Percentiles rank a stretch among this genome's conserved stretches.
Conservation (phyloP, 306 rosid genomes). For the Oxytropis ochrocephala region DNA sequence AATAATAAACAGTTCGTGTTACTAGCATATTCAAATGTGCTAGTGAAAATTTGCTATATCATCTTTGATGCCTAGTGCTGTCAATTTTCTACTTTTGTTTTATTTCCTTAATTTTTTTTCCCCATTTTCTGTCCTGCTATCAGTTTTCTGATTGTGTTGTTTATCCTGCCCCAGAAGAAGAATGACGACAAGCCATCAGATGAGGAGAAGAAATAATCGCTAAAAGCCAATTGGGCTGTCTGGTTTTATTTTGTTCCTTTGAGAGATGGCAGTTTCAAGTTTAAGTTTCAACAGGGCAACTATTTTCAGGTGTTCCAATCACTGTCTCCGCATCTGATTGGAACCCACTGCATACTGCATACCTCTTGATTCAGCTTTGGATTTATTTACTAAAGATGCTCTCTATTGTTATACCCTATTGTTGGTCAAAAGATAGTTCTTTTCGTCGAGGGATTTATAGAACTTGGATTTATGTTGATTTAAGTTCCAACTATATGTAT, state of each 20-base stretch:
- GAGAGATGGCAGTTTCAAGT: neutral
- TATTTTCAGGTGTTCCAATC: slow-evolving; percentile 3
- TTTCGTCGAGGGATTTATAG: neutral
- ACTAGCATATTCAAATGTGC: neutral
- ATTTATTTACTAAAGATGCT: neutral
- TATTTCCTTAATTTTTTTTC: neutral
- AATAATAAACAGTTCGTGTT: neutral
- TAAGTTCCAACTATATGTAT: slow-evolving; percentile 2
- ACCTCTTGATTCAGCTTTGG: slow-evolving; percentile 4
- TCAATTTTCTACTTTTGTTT: neutral
- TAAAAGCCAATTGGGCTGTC: slow-evolving; percentile 9
- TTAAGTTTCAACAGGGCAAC: neutral
- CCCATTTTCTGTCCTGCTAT: neutral
- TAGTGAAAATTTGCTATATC: neutral
- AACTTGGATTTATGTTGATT: neutral
- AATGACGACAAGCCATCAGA: slow-evolving; percentile 57
- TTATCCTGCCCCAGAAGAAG: slow-evolving; percentile 50
- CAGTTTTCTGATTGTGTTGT: slow-evolving; percentile 24
- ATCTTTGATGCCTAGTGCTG: neutral
- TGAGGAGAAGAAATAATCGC: slow-evolving; percentile 51
- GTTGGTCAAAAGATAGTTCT: neutral
- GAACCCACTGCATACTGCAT: neutral
- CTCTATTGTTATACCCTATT: neutral
- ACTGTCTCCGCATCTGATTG: neutral
- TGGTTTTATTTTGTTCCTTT: slow-evolving; percentile 7